These are phyloP conservation scores for Daldinia sp. DNA, from an alignment of 2,329 filamentous ascomycete genomes.

Conservation along the genomic window DNA sequence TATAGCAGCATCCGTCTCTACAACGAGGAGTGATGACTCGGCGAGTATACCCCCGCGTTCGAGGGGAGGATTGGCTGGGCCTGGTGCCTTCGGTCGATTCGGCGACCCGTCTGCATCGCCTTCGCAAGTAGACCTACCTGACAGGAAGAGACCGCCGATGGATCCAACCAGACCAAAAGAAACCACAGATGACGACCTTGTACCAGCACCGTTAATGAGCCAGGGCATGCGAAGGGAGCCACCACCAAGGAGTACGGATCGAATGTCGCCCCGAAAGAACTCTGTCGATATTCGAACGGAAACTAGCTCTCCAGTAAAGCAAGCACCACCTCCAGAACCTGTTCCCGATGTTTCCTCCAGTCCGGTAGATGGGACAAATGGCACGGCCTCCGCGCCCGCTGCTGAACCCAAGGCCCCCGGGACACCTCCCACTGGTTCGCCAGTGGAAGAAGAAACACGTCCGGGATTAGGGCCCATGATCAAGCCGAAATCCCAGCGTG, in stretches of 20 bases:
- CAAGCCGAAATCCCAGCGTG: conserved; percentile 76
- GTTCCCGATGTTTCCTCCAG: conserved; percentile 21
- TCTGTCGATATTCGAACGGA: conserved; percentile 49
- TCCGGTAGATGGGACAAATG: conserved; percentile 28
- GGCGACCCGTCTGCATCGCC: conserved; percentile 47
- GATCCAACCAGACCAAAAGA: conserved; percentile 63
- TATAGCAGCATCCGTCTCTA: conserved; percentile 57
- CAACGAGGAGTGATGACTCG: conserved; percentile 60
- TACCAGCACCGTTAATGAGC: conserved; percentile 67
- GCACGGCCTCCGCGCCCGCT: conserved; percentile 34
- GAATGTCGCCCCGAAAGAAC: conserved; percentile 58
- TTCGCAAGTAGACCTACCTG: conserved; percentile 62
- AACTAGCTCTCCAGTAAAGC: conserved; percentile 48
- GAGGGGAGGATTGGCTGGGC: conserved; percentile 57
- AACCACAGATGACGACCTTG: conserved; percentile 59
- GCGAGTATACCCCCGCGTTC: conserved; percentile 61
- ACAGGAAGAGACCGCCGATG: conserved; percentile 73
- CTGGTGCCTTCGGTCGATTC: conserved; percentile 51
- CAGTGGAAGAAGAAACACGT: conserved; percentile 56
- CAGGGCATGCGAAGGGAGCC: conserved; percentile 58
- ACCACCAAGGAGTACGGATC: conserved; percentile 60
- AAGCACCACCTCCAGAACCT: conserved; percentile 26
- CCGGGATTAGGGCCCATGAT: conserved; percentile 92
- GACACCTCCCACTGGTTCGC: conserved; percentile 42
- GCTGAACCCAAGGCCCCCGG: conserved; percentile 42